Evolutionary conservation across 2,329 filamentous ascomycete genomes (phyloP), one percentile per base, ranked within the genome.

Genomic region (Nemania diffusa): DNA sequence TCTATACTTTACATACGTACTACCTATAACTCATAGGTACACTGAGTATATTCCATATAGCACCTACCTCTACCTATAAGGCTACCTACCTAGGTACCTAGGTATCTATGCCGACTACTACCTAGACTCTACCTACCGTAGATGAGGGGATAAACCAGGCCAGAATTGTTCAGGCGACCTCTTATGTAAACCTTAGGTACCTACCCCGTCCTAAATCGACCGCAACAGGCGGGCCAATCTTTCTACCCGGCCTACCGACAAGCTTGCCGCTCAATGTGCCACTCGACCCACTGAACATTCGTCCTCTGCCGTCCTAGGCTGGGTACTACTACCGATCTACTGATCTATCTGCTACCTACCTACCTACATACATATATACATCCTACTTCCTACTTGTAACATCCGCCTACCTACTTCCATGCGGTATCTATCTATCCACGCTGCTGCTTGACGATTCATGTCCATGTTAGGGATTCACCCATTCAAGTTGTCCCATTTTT

Each of bases 241-340:
- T 64, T 64, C 56, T 40, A 67, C 61, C 60, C 61, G 52, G 42
- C 44, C 51, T 67, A 51, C 65, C 65, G 65, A 67, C 29, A 13
- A 26, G 61, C 51, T 61, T 67, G 65, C 65, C 65, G 61, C 55
- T 24, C 52, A 62, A 13, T 13, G 37, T 57, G 52, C 32, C 46
- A 51, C 64, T 56, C 50, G 65, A 64, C 62, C 65, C 61, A 67
- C 60, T 22, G n/a, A 20, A 13, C 17, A 26, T 22, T 46, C 40
- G 7, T 50, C 26, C 59, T 63, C 48, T 52, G 7, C 29, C 24
- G 29, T 27, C 55, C 32, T 52, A 24, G 29, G 29, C 29, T 37
- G 17, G 15, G 11, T 44, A 44, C 40, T 32, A 50, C 46, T 44
- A 44, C 40, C 40, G 9, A 40, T 13, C 34, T 9, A 40, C 17